Conservation (phyloP, 176 grass and related monocot genomes). For the Zoysia japonica region DNA sequence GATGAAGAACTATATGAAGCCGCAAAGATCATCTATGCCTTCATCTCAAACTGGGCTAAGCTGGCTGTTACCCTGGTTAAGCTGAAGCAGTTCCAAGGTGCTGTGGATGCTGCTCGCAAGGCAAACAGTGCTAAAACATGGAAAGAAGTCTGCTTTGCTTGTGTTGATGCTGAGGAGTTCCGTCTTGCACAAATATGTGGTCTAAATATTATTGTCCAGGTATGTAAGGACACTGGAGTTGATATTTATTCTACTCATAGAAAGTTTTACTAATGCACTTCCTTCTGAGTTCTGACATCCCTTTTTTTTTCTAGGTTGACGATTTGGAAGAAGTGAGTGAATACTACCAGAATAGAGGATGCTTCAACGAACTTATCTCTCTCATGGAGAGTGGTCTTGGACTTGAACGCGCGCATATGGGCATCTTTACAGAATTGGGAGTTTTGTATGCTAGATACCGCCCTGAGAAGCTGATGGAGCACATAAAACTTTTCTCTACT, state of each 20-base stretch:
- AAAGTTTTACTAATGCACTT: conserved; percentile 1
- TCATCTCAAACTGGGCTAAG: conserved; percentile 98
- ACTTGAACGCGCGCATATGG: conserved; percentile 89
- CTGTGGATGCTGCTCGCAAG: conserved; percentile 96
- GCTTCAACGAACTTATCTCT: conserved; percentile 91
- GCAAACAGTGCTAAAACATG: conserved; percentile 92
- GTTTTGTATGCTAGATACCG: conserved; percentile 96
- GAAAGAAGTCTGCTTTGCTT: conserved; percentile 98
- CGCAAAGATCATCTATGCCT: conserved; percentile 96
- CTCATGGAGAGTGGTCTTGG: conserved; percentile 96
- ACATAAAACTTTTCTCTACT: conserved; percentile 95
- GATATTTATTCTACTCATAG: not conserved
- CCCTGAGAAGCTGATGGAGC: conserved; percentile 94
- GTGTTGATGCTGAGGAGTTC: conserved; percentile 98
- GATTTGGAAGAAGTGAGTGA: conserved; percentile 95
- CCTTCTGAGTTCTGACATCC: conserved; percentile 26
- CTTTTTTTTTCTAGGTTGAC: conserved; percentile 66
- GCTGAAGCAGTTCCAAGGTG: conserved; percentile 95
- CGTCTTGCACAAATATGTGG: conserved; percentile 90
- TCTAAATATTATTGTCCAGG: conserved; percentile 93
- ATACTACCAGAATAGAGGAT: conserved; percentile 92
- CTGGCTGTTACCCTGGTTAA: conserved; percentile 85
- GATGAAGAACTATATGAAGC: conserved; percentile 96
- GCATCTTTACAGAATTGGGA: conserved; percentile 94
- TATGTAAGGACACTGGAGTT: conserved; percentile 32